Evolutionary conservation across 805 yeast species (phyloP).

Genomic region (Tetrapisispora arboricola): DNA sequence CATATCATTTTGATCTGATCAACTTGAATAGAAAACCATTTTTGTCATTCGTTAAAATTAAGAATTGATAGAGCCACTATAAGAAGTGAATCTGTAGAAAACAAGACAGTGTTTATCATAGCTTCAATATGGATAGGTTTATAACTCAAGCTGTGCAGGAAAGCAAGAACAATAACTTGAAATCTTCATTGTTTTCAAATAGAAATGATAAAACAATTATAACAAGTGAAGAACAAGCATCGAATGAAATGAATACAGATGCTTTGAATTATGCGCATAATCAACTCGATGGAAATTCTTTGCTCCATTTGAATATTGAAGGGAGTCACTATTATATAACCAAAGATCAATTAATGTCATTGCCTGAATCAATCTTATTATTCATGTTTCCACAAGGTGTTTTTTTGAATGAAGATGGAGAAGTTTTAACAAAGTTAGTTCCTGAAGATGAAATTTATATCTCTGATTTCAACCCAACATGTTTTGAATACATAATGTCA

Average conservation of each 20-base stretch:
- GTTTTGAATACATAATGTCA: constrained; percentile 70
- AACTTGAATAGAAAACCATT: no score
- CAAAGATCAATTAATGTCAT: constrained; percentile 74
- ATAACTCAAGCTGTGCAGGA: constrained; percentile 3
- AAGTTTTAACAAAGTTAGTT: constrained; percentile 61
- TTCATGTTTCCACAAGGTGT: constrained; percentile 85
- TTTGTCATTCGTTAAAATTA: no score
- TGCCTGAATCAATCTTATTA: constrained; percentile 82
- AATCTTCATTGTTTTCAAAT: neutral
- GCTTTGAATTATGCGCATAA: neutral
- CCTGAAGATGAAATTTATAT: constrained; percentile 72
- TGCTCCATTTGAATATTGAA: constrained; percentile 64
- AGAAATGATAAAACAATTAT: neutral
- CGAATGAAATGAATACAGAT: neutral
- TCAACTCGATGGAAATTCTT: neutral
- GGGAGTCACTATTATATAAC: constrained; percentile 63
- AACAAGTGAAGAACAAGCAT: neutral
- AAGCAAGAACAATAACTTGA: neutral
- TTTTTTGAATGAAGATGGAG: constrained; percentile 61
- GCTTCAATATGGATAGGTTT: constrained; percentile 5
- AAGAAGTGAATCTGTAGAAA: no score
- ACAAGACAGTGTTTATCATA: no score
- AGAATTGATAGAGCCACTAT: no score
- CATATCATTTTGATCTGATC: no score
- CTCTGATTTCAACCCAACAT: constrained; percentile 63